phyloP scores from a whole-genome alignment of 2,329 filamentous ascomycete genomes.

The Xylariaceae sp. region DNA sequence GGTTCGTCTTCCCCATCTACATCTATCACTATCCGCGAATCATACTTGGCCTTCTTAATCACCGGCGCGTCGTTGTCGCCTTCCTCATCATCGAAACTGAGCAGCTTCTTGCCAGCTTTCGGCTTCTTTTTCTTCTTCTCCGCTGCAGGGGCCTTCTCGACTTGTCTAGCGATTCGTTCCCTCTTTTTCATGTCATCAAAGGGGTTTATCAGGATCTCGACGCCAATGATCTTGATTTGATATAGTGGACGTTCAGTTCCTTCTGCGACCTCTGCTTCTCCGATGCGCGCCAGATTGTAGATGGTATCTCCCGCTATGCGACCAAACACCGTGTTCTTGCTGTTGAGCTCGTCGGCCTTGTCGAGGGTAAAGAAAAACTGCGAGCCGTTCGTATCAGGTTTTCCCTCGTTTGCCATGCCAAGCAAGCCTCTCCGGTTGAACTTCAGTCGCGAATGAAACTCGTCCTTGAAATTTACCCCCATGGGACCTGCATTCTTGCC shows the following conservation, averaged over 20 bases:
- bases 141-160: conserved; percentile 37
- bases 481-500: conserved; percentile 56
- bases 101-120: conserved; percentile 69
- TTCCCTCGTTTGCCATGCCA: conserved; percentile 91
- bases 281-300: conserved; percentile 93
- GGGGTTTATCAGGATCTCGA: conserved; percentile 76
- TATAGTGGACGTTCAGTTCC: conserved; percentile 81
- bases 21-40: conserved; percentile 67
- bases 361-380: conserved; percentile 96
- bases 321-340: conserved; percentile 91
- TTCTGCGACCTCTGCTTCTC: conserved; percentile 76
- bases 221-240: conserved; percentile 69
- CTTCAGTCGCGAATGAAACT: conserved; percentile 87
- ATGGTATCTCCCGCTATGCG: conserved; percentile 90
- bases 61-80: conserved; percentile 56
- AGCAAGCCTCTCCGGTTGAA: conserved; percentile 87
- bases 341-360: conserved; percentile 78
- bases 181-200: conserved; percentile 77
- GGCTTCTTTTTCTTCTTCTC: conserved; percentile 63
- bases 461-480: conserved; percentile 68
- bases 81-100: conserved; percentile 75
- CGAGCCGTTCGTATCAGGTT: conserved; percentile 77
- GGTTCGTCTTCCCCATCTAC: conserved; percentile 37
- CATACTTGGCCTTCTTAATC: conserved; percentile 73
- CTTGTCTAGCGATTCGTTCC: conserved; percentile 50